A percentile compares a stretch with the other conserved stretches of the same genome.
These are phyloP conservation scores for Vitis hybrid DNA, from an alignment of 177 flowering plant genomes.

Conservation along the genomic window DNA sequence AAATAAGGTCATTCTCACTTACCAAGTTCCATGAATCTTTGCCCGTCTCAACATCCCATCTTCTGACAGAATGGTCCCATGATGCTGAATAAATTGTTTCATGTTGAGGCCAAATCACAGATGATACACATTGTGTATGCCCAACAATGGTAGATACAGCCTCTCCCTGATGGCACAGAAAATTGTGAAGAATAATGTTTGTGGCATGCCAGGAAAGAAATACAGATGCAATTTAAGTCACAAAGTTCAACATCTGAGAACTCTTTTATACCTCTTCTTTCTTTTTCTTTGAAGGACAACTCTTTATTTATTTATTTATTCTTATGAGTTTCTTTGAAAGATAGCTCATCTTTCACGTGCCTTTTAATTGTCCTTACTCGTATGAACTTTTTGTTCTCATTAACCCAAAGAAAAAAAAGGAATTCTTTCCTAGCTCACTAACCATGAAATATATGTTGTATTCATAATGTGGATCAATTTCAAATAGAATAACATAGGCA, in stretches of 20 bases:
- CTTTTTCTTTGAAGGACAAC: no score
- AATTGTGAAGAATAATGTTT: neutral
- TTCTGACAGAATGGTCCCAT: slow-evolving; percentile 90
- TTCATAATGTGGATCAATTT: no score
- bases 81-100: slow-evolving; percentile 83
- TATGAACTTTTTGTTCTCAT: no score
- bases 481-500: no score
- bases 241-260: neutral
- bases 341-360: no score
- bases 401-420: no score
- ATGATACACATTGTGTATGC: slow-evolving; percentile 84
- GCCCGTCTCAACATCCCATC: slow-evolving; percentile 93
- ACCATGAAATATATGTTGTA: no score
- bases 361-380: no score
- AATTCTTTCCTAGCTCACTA: no score
- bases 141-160: slow-evolving; percentile 77
- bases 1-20: slow-evolving; percentile 9
- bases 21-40: slow-evolving; percentile 67
- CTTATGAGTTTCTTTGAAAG: no score
- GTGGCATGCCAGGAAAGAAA: neutral
- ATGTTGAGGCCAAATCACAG: slow-evolving; percentile 75
- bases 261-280: no score
- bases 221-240: neutral
- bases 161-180: slow-evolving; percentile 51
- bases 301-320: no score